phyloP scores from a whole-genome alignment of 768 basidiomycete genomes.

The Termitomyces titanicus region DNA sequence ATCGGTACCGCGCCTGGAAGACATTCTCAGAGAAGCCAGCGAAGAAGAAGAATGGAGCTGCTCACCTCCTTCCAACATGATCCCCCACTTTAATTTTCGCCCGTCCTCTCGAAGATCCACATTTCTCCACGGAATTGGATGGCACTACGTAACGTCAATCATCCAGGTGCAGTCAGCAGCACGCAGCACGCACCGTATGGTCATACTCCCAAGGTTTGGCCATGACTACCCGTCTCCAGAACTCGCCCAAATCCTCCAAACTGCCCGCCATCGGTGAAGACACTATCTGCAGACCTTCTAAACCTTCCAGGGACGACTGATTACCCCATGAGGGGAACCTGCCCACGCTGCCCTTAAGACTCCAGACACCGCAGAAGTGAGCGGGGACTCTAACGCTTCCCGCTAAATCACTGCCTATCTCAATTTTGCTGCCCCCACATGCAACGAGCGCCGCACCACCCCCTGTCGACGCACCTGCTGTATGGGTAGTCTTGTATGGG shows the following conservation, averaged over 20 bases:
- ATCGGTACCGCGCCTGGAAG: conserved; percentile 52
- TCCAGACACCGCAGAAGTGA: conserved; percentile 69
- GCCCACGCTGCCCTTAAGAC: conserved; percentile 56
- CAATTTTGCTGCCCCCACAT: conserved; percentile 59
- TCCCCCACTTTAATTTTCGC: conserved; percentile 55
- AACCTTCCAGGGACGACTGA: conserved; percentile 42
- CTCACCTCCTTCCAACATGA: conserved; percentile 63
- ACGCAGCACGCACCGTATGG: conserved; percentile 37
- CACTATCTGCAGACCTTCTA: conserved; percentile 53
- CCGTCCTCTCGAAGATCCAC: conserved; percentile 43
- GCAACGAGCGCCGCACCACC: conserved; percentile 70
- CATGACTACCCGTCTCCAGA: conserved; percentile 59
- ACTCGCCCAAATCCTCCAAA: conserved; percentile 59
- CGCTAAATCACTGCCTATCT: conserved; percentile 71
- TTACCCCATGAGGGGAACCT: conserved; percentile 55
- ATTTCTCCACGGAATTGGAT: conserved; percentile 48
- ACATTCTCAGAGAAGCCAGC: neutral
- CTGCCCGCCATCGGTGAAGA: conserved; percentile 59
- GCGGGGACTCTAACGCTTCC: conserved; percentile 73
- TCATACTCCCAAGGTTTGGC: conserved; percentile 70
- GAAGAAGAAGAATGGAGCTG: neutral
- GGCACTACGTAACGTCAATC: conserved; percentile 31
- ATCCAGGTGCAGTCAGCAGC: neutral
- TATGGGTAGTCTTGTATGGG: conserved; percentile 51
- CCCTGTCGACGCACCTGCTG: conserved; percentile 63